phyloP scores from a whole-genome alignment of 139 green algal species.

The Marvania coccoides region DNA sequence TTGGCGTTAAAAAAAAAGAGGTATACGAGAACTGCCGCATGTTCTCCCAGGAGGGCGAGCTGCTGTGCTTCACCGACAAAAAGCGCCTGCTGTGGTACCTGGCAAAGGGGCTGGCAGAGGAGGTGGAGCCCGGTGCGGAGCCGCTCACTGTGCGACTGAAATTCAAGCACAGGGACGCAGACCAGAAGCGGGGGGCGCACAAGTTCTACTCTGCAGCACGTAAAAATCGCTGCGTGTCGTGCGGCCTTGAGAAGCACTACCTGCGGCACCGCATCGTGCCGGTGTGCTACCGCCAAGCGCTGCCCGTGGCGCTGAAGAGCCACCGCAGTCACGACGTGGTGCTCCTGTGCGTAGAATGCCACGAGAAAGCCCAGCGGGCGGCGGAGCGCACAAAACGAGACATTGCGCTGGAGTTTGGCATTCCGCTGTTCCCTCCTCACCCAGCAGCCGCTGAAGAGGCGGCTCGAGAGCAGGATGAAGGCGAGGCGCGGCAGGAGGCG shows the following conservation, averaged over 20 bases:
- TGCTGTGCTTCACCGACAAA: slow-evolving; percentile 56
- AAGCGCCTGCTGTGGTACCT: slow-evolving; percentile 51
- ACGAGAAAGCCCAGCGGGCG: slow-evolving; percentile 31
- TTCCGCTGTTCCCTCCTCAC: slow-evolving; percentile 47
- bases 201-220: slow-evolving; percentile 56
- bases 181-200: slow-evolving; percentile 48
- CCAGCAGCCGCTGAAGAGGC: neutral
- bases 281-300: slow-evolving; percentile 60
- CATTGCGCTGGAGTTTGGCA: slow-evolving; percentile 40
- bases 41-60: slow-evolving; percentile 48
- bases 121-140: slow-evolving; percentile 19
- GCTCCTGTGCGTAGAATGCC: slow-evolving; percentile 68
- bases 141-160: slow-evolving; percentile 55
- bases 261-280: slow-evolving; percentile 66
- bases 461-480: neutral
- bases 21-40: slow-evolving; percentile 81
- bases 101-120: slow-evolving; percentile 40
- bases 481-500: neutral
- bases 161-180: slow-evolving; percentile 66
- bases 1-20: slow-evolving; percentile 39
- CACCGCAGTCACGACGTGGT: slow-evolving; percentile 79
- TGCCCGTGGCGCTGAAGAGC: slow-evolving; percentile 63
- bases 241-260: slow-evolving; percentile 61
- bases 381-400: slow-evolving; percentile 55
- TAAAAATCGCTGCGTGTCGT: slow-evolving; percentile 66